These are phyloP conservation scores for Condylostoma magnum DNA, from an alignment of 169 alveolate species.

Conservation along the genomic window DNA sequence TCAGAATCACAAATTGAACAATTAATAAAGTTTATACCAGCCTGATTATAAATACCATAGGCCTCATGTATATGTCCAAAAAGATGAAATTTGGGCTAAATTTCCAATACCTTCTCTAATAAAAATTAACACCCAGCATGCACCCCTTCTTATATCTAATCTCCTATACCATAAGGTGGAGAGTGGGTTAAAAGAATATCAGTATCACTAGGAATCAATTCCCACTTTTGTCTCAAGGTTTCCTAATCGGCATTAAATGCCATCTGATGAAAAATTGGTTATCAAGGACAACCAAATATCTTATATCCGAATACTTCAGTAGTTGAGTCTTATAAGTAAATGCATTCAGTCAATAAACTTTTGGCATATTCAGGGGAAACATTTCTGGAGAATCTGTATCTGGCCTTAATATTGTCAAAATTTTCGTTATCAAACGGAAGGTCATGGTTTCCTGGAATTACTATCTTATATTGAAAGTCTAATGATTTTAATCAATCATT, in stretches of 20 bases:
- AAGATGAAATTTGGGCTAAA: conserved; percentile 5
- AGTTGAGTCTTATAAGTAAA: conserved; percentile 14
- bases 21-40: background rate
- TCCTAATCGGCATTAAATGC: conserved; percentile 15
- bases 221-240: background rate
- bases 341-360: background rate
- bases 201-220: conserved; percentile 10
- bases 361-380: background rate
- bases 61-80: conserved; percentile 28
- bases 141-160: background rate
- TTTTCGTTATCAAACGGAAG: conserved; percentile 17
- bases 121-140: conserved; percentile 20
- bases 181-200: conserved; percentile 18
- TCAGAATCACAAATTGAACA: background rate
- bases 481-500: conserved; percentile 7
- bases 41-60: background rate
- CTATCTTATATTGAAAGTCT: conserved; percentile 22
- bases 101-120: background rate
- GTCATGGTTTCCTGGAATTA: conserved; percentile 33
- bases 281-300: conserved; percentile 22
- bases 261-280: conserved; percentile 2
- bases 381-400: background rate
- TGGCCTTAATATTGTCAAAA: background rate
- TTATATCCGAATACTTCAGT: conserved; percentile 7
- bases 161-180: conserved; percentile 19